Conservation (phyloP, 2,329 filamentous ascomycete genomes). For the Beauveria sp. region DNA sequence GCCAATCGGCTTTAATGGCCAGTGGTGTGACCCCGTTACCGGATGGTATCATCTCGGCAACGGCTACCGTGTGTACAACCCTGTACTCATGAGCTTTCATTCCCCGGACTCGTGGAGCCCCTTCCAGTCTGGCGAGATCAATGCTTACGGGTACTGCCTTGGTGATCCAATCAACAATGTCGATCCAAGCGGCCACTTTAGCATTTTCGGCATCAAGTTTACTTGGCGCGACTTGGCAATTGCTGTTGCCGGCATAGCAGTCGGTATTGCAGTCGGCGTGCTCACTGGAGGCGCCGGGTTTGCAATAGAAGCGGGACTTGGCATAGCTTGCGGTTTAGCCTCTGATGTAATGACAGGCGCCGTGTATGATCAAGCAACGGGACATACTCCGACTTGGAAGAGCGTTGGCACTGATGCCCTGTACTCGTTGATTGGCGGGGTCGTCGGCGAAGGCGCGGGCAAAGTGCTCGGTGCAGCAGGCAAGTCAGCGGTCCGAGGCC, state of each 20-base stretch:
- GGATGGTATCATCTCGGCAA: not conserved
- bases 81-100: not conserved
- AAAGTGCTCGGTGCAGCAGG: too few species aligned
- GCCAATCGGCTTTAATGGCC: not conserved
- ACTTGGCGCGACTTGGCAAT: not conserved
- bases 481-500: too few species aligned
- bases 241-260: not conserved
- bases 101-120: not conserved
- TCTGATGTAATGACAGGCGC: not conserved
- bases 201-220: not conserved
- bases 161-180: not conserved
- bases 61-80: not conserved
- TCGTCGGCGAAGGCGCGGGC: not conserved
- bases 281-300: not conserved
- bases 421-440: not conserved
- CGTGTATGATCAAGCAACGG: not conserved
- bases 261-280: not conserved
- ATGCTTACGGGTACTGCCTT: not conserved
- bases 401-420: not conserved
- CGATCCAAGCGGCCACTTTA: not conserved
- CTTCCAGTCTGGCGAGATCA: not conserved
- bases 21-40: not conserved
- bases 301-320: not conserved
- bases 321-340: not conserved
- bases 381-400: not conserved